These are phyloP conservation scores for Multifurca ochricompacta DNA, from an alignment of 768 basidiomycete species.

Conservation along the genomic window DNA sequence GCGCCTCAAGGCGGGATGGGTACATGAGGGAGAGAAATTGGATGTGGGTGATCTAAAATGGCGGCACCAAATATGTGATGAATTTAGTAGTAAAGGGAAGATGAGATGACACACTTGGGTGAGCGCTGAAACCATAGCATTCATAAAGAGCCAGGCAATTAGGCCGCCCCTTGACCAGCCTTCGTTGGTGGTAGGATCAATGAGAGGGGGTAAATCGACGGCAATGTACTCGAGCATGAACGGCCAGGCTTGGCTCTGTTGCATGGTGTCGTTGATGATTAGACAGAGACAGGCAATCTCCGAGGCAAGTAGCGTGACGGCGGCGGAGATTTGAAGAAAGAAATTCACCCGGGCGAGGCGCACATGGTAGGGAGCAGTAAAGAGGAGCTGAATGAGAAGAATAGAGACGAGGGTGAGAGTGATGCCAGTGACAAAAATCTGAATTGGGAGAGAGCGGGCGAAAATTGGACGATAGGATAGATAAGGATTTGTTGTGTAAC, in stretches of 20 bases:
- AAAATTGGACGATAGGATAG: constrained; percentile 72
- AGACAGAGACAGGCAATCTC: constrained; percentile 72
- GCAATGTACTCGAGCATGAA: constrained; percentile 94
- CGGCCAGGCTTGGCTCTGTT: constrained; percentile 75
- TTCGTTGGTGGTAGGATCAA: constrained; percentile 24
- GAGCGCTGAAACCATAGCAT: constrained; percentile 72
- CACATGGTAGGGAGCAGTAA: constrained; percentile 95
- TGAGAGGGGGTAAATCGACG: constrained; percentile 61
- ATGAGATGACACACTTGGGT: constrained; percentile 58
- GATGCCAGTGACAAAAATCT: constrained; percentile 80
- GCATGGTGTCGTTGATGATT: constrained; percentile 50
- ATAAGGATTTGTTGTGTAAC: constrained; percentile 55
- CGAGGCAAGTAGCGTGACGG: constrained; percentile 69
- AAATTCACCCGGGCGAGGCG: constrained; percentile 92
- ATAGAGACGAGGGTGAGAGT: constrained; percentile 78
- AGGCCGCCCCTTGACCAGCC: constrained; percentile 59
- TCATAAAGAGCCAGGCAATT: constrained; percentile 82
- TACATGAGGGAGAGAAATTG: constrained; percentile 95
- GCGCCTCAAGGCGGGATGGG: constrained; percentile 81
- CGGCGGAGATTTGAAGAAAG: constrained; percentile 78
- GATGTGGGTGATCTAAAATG: constrained; percentile 87
- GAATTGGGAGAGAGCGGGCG: constrained; percentile 82
- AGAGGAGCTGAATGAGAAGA: constrained; percentile 85
- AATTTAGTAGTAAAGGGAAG: background rate
- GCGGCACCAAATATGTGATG: background rate